Conservation (phyloP, 164 flowering plant genomes). For the Sextonia rubra region DNA sequence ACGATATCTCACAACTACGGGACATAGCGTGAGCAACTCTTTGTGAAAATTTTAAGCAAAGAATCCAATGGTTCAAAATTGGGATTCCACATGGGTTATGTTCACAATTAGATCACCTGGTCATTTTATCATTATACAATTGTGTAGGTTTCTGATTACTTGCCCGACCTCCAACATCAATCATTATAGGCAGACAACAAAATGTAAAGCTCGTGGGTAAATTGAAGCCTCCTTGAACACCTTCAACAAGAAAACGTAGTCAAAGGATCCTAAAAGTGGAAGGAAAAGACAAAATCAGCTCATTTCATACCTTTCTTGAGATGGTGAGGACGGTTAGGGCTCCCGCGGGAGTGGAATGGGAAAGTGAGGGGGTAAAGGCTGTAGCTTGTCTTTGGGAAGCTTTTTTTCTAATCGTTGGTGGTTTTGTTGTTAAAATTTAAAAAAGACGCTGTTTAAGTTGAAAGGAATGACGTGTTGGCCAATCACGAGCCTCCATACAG, state of each 20-base stretch:
- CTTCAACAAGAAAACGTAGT: background rate
- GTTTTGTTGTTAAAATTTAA: too few species aligned
- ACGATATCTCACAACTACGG: too few species aligned
- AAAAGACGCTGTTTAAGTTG: too few species aligned
- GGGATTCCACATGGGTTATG: too few species aligned
- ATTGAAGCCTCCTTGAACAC: background rate
- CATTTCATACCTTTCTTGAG: background rate
- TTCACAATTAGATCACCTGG: too few species aligned
- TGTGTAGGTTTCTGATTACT: background rate
- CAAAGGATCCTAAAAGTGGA: background rate
- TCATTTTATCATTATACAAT: too few species aligned
- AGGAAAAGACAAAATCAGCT: background rate
- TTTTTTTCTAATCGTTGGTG: background rate
- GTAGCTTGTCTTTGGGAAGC: too few species aligned
- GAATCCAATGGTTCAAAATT: background rate
- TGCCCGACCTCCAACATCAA: background rate
- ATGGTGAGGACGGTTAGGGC: background rate
- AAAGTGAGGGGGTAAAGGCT: constrained; percentile 9
- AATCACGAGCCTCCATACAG: too few species aligned
- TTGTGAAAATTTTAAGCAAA: too few species aligned
- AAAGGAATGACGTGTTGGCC: too few species aligned
- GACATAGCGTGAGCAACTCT: too few species aligned
- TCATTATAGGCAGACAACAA: constrained; percentile 1
- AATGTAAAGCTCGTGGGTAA: background rate
- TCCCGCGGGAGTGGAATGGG: background rate